A percentile compares a stretch with the other conserved stretches of the same genome.
phyloP scores from a whole-genome alignment of 768 basidiomycete species.

The Lentinula edodes region DNA sequence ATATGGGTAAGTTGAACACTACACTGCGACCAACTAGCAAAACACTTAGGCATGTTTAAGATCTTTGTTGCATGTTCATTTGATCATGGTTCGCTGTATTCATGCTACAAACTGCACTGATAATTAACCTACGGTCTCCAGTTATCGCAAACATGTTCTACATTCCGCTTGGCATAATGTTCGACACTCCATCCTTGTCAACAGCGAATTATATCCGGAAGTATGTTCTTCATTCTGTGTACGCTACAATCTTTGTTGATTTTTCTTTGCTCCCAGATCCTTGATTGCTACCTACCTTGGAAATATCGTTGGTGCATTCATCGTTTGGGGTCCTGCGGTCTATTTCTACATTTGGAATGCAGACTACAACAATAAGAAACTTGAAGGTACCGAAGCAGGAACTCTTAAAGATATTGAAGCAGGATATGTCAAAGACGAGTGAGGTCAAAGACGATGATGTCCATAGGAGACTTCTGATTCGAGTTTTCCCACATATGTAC shows the following conservation, averaged over 20 bases:
- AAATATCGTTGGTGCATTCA: slow-evolving; percentile 59
- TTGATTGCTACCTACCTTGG: slow-evolving; percentile 61
- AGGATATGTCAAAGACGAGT: background rate
- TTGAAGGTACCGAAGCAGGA: background rate
- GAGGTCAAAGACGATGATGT: no score
- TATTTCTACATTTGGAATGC: slow-evolving; percentile 59
- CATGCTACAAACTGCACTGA: background rate
- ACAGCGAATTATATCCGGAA: slow-evolving; percentile 59
- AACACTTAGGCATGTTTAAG: slow-evolving; percentile 22
- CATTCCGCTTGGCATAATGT: slow-evolving; percentile 64
- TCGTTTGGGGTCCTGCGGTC: slow-evolving; percentile 57
- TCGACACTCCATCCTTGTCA: slow-evolving; percentile 44
- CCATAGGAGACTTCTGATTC: no score
- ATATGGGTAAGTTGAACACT: slow-evolving; percentile 48
- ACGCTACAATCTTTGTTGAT: background rate
- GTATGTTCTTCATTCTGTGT: slow-evolving; percentile 22
- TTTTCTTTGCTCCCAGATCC: slow-evolving; percentile 29
- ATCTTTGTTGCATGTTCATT: slow-evolving; percentile 67
- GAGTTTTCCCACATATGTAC: no score
- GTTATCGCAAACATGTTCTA: slow-evolving; percentile 78
- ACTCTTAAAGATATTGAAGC: background rate
- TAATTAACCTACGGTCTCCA: slow-evolving; percentile 14
- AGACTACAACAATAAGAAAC: background rate
- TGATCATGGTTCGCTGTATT: slow-evolving; percentile 52
- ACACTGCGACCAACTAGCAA: background rate